Conservation (phyloP, 2,329 filamentous ascomycete species). For the Cercospora nicotianae region DNA sequence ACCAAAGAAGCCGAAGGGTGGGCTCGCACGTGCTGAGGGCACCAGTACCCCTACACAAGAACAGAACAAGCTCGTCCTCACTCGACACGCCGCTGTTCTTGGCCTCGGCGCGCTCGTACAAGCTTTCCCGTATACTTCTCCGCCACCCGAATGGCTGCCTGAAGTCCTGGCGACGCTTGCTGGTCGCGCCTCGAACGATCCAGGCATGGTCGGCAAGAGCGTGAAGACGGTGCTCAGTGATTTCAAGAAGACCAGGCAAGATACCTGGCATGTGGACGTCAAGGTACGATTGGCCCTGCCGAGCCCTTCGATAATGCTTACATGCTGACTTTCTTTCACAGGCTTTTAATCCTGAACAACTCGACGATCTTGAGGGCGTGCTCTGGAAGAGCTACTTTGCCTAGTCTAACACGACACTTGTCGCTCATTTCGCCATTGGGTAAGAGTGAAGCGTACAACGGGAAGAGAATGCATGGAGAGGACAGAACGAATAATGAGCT, state of each 20-base stretch:
- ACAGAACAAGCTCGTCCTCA: conserved; percentile 73
- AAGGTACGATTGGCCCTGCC: conserved; percentile 65
- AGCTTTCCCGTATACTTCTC: conserved; percentile 93
- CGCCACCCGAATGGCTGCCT: conserved; percentile 90
- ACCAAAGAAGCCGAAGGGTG: conserved; percentile 63
- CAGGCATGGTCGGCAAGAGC: conserved; percentile 90
- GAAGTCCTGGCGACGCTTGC: conserved; percentile 85
- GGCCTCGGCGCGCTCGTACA: conserved; percentile 89
- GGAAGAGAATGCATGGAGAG: background rate
- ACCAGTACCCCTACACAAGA: conserved; percentile 68
- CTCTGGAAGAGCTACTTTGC: conserved; percentile 99
- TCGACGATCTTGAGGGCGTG: conserved; percentile 93
- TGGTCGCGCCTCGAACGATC: conserved; percentile 79
- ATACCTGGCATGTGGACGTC: conserved; percentile 97
- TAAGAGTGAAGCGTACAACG: background rate
- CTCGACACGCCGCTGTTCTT: conserved; percentile 84
- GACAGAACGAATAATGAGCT: conserved; percentile 8
- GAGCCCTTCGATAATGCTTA: background rate
- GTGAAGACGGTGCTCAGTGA: conserved; percentile 92
- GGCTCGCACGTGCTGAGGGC: conserved; percentile 36
- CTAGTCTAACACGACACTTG: conserved; percentile 43
- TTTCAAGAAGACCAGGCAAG: conserved; percentile 99
- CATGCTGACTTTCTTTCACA: conserved; percentile 40
- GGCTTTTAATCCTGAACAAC: conserved; percentile 84
- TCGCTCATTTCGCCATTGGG: background rate